Percentiles rank a stretch among this genome's conserved stretches.
These are phyloP conservation scores for Penicillium desertorum DNA, from an alignment of 495 filamentous ascomycete species.

Conservation along the genomic window DNA sequence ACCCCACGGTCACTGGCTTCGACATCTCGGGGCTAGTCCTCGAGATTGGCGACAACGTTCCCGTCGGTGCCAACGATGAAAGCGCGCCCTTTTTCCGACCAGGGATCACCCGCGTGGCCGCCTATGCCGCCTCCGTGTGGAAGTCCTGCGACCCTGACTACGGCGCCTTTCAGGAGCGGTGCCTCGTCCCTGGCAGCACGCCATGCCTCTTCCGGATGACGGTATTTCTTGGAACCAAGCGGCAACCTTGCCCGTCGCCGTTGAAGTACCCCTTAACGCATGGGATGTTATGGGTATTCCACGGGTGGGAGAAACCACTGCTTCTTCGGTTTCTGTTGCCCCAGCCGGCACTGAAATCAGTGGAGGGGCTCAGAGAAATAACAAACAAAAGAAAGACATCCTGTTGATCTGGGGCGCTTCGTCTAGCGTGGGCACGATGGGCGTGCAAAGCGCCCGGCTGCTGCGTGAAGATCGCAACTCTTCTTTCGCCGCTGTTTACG, in stretches of 20 bases:
- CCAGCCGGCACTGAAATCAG: background rate
- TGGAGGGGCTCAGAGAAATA: background rate
- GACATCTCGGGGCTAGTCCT: conserved; percentile 49
- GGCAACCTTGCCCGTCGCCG: conserved; percentile 45
- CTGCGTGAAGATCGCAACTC: conserved; percentile 33
- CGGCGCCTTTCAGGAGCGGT: conserved; percentile 46
- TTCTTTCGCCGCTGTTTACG: conserved; percentile 41
- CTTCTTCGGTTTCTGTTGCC: conserved; percentile 4
- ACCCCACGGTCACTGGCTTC: conserved; percentile 49
- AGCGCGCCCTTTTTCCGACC: conserved; percentile 24
- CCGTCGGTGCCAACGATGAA: conserved; percentile 23
- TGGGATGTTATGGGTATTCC: conserved; percentile 37
- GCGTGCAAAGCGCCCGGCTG: conserved; percentile 44
- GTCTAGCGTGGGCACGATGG: conserved; percentile 46
- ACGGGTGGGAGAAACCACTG: conserved; percentile 18
- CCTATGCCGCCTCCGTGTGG: conserved; percentile 42
- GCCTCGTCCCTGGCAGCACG: conserved; percentile 41
- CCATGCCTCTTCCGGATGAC: conserved; percentile 36
- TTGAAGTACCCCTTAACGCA: conserved; percentile 32
- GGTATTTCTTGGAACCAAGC: conserved; percentile 45
- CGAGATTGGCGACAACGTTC: conserved; percentile 42
- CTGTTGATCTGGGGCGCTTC: conserved; percentile 50
- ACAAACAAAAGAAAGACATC: conserved; percentile 28
- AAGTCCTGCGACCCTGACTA: conserved; percentile 41
- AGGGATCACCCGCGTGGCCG: conserved; percentile 44